These are phyloP conservation scores for Penicillium desertorum DNA, from an alignment of 495 filamentous ascomycete genomes.

Conservation along the genomic window DNA sequence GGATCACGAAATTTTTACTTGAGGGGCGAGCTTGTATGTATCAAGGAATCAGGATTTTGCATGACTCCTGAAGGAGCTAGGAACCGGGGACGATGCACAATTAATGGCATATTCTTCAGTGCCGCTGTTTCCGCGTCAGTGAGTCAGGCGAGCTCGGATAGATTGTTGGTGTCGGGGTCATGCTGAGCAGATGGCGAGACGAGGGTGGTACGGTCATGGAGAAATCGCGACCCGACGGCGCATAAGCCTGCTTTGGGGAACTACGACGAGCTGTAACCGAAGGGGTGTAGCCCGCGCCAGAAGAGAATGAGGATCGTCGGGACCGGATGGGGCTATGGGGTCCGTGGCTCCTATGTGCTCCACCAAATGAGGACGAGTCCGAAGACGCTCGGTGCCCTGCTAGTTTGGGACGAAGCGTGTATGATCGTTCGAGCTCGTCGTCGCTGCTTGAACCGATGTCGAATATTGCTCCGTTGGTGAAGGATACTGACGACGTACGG, in stretches of 20 bases:
- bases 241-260: constrained; percentile 22
- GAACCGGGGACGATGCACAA: background rate
- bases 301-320: constrained; percentile 27
- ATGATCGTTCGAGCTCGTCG: constrained; percentile 18
- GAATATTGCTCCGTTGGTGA: constrained; percentile 14
- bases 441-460: constrained; percentile 30
- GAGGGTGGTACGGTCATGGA: constrained; percentile 33
- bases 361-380: constrained; percentile 18
- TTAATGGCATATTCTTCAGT: constrained; percentile 7
- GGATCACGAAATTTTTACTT: background rate
- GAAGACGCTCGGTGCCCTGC: constrained; percentile 16
- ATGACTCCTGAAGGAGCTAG: background rate
- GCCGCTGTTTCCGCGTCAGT: constrained; percentile 16
- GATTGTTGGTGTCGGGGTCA: constrained; percentile 31
- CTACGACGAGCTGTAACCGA: constrained; percentile 13
- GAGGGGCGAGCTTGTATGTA: background rate
- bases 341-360: constrained; percentile 8
- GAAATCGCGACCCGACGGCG: constrained; percentile 21
- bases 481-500: constrained; percentile 24
- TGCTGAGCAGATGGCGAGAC: constrained; percentile 30
- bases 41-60: background rate
- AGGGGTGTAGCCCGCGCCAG: constrained; percentile 11
- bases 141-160: constrained; percentile 24
- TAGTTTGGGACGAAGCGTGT: constrained; percentile 7
- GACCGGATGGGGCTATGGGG: constrained; percentile 20